phyloP scores from a whole-genome alignment of 176 grass and related monocot species.

The Carex scoparia region DNA sequence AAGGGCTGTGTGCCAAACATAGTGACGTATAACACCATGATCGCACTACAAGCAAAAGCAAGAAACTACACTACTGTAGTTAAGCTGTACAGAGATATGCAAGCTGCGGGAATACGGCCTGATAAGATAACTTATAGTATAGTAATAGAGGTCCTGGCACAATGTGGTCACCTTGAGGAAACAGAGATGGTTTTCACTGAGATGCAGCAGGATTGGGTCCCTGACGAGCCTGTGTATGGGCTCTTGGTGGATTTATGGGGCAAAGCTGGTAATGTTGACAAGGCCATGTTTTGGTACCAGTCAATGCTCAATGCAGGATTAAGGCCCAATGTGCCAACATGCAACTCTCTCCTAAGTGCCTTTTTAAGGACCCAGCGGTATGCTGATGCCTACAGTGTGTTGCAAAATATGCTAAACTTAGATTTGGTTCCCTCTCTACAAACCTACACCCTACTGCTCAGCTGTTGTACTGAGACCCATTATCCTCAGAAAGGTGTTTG shows the following conservation, averaged over 20 bases:
- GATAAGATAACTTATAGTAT: constrained; percentile 99
- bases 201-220: constrained; percentile 84
- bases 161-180: constrained; percentile 75
- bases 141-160: constrained; percentile 87
- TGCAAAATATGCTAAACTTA: constrained; percentile 65
- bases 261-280: constrained; percentile 83
- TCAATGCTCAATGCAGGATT: constrained; percentile 83
- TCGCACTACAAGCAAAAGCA: constrained; percentile 83
- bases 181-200: constrained; percentile 72
- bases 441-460: constrained; percentile 88
- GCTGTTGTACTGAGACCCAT: constrained; percentile 57
- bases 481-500: constrained; percentile 50
- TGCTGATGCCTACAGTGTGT: constrained; percentile 57
- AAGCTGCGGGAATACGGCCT: constrained; percentile 79
- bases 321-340: constrained; percentile 82
- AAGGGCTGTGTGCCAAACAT: constrained; percentile 85
- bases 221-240: constrained; percentile 91
- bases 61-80: constrained; percentile 82
- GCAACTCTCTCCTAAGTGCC: constrained; percentile 79
- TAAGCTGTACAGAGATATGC: constrained; percentile 96
- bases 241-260: constrained; percentile 95
- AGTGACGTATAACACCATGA: constrained; percentile 98
- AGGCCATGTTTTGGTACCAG: constrained; percentile 67
- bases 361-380: constrained; percentile 73
- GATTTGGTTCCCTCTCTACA: constrained; percentile 82